Evolutionary conservation across 129 eudicot genomes (phyloP).

Genomic region (sunflower (Helianthus annuus)): HanXRQr2.0-SUNRISE NC_035441.2:173883111-173883610

Average conservation of each 20-base stretch:
- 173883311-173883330: not conserved
- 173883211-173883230: not conserved
- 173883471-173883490: too few relatives aligned
- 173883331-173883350: not conserved
- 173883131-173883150: too few relatives aligned
- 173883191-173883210: too few relatives aligned
- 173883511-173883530: too few relatives aligned
- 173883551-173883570: too few relatives aligned
- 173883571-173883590: too few relatives aligned
- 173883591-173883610: too few relatives aligned
- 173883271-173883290: not conserved
- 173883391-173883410: not conserved
- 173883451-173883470: not conserved
- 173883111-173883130: not conserved
- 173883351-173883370: not conserved
- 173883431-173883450: not conserved
- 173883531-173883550: too few relatives aligned
- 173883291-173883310: slow-evolving; percentile 1
- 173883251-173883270: not conserved
- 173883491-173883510: too few relatives aligned
- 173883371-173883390: not conserved
- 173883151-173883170: too few relatives aligned
- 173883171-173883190: too few relatives aligned
- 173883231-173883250: not conserved
- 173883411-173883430: not conserved